phyloP scores from a whole-genome alignment of 208 protist genomes.

The Wallacemonas rigidus region DNA sequence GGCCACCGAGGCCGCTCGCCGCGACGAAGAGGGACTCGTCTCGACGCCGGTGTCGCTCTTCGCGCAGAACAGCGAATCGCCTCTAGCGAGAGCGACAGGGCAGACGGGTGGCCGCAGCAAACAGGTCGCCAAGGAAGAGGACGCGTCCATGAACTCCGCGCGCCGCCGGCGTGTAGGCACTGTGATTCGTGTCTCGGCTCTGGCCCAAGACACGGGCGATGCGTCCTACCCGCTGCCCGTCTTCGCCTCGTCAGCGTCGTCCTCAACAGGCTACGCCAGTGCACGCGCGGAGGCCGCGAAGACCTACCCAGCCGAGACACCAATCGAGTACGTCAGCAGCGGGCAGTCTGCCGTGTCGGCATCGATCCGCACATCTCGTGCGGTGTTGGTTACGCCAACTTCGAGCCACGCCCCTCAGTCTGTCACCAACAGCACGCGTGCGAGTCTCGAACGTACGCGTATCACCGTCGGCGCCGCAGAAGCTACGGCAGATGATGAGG shows the following conservation, averaged over 20 bases:
- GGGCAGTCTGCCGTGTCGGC: conserved; percentile 5
- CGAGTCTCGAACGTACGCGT: neutral
- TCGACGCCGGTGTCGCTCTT: conserved; percentile 3
- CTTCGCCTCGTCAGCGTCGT: conserved; percentile 5
- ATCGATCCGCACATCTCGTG: neutral
- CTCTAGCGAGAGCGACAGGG: too few species aligned
- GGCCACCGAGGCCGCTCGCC: neutral
- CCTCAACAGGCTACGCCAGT: neutral
- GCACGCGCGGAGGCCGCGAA: neutral
- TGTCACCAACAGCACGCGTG: neutral
- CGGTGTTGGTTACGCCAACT: neutral
- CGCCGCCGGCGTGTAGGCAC: neutral
- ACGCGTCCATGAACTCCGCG: neutral
- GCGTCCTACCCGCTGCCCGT: neutral
- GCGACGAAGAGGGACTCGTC: neutral
- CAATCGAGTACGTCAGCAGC: conserved; percentile 7
- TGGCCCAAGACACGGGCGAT: neutral
- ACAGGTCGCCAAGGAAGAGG: conserved; percentile 11
- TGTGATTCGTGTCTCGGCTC: neutral
- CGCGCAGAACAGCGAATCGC: conserved; percentile 1
- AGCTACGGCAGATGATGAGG: neutral
- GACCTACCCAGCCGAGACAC: neutral
- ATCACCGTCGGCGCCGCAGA: neutral
- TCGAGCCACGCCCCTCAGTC: neutral
- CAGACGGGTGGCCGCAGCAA: conserved; percentile 8